phyloP scores from a whole-genome alignment of 2,329 filamentous ascomycete species.

The Plenodomus biglobosus region DNA sequence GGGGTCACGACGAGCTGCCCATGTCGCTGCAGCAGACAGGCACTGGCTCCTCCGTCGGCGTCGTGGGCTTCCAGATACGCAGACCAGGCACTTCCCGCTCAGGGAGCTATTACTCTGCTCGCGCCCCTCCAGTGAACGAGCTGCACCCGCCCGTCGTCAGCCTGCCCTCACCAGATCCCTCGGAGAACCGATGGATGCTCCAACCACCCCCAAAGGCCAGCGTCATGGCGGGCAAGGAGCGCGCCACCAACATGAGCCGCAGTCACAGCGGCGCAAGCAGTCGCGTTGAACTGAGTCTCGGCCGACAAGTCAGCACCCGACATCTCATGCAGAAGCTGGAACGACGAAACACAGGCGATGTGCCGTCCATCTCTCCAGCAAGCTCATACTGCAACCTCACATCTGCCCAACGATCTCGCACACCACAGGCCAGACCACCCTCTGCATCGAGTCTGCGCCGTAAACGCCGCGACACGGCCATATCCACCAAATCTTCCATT shows the following conservation, averaged over 20 bases:
- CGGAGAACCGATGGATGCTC: slow-evolving; percentile 85
- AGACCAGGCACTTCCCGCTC: slow-evolving; percentile 36
- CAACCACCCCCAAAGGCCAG: slow-evolving; percentile 87
- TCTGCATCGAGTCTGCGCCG: slow-evolving; percentile 35
- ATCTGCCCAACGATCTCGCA: slow-evolving; percentile 28
- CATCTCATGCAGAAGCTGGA: slow-evolving; percentile 42
- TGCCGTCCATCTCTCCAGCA: slow-evolving; percentile 40
- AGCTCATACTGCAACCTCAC: slow-evolving; percentile 38
- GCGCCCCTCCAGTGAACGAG: slow-evolving; percentile 76
- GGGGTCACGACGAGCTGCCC: slow-evolving; percentile 63
- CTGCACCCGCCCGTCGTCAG: slow-evolving; percentile 82
- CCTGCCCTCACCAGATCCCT: slow-evolving; percentile 67
- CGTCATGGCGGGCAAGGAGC: slow-evolving; percentile 85
- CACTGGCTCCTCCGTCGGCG: slow-evolving; percentile 36
- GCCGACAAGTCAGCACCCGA: slow-evolving; percentile 44
- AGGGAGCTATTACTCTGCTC: slow-evolving; percentile 43
- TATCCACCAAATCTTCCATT: slow-evolving; percentile 18
- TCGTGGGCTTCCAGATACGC: slow-evolving; percentile 19
- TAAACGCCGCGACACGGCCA: slow-evolving; percentile 34
- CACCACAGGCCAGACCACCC: slow-evolving; percentile 30
- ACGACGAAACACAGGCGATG: slow-evolving; percentile 39
- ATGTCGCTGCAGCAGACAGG: slow-evolving; percentile 35
- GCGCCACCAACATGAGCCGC: slow-evolving; percentile 61
- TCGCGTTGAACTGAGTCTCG: slow-evolving; percentile 41
- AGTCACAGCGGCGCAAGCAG: slow-evolving; percentile 53